Conservation (phyloP, 2,329 filamentous ascomycete genomes). For the Paecilomyces fulvus region DNA sequence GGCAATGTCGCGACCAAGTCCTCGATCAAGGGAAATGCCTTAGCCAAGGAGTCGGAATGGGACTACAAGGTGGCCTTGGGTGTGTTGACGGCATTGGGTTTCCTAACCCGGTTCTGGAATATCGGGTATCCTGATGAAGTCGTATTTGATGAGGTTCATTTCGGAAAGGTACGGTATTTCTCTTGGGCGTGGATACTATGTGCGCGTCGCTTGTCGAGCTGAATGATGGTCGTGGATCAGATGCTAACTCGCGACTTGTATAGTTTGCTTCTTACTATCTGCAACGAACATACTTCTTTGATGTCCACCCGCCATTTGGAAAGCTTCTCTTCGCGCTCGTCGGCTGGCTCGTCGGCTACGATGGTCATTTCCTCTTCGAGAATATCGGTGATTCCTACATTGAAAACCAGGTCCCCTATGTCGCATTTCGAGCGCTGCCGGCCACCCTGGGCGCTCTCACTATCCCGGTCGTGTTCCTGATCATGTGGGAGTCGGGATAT, state of each 20-base stretch:
- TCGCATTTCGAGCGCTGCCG: conserved; percentile 88
- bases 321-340: conserved; percentile 96
- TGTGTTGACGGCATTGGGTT: conserved; percentile 74
- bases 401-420: conserved; percentile 91
- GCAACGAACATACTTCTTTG: conserved; percentile 97
- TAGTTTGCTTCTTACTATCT: conserved; percentile 65
- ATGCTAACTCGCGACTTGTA: not conserved
- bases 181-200: not conserved
- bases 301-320: conserved; percentile 95
- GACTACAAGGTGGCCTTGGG: conserved; percentile 74
- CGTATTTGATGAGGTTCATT: conserved; percentile 98
- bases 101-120: conserved; percentile 89
- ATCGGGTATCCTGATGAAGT: conserved; percentile 94
- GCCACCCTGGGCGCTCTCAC: conserved; percentile 87
- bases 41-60: conserved; percentile 50
- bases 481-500: conserved; percentile 99
- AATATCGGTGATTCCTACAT: conserved; percentile 99
- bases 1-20: conserved; percentile 15
- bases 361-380: conserved; percentile 95
- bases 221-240: not conserved
- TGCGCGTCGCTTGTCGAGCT: not conserved
- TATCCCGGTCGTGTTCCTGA: conserved; percentile 86
- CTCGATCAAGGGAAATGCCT: conserved; percentile 4
- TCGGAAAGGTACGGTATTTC: conserved; percentile 72
- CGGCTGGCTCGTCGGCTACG: conserved; percentile 95